Evolutionary conservation across 495 filamentous ascomycete genomes (phyloP).

Genomic region (Chaetomium fimeti): DNA sequence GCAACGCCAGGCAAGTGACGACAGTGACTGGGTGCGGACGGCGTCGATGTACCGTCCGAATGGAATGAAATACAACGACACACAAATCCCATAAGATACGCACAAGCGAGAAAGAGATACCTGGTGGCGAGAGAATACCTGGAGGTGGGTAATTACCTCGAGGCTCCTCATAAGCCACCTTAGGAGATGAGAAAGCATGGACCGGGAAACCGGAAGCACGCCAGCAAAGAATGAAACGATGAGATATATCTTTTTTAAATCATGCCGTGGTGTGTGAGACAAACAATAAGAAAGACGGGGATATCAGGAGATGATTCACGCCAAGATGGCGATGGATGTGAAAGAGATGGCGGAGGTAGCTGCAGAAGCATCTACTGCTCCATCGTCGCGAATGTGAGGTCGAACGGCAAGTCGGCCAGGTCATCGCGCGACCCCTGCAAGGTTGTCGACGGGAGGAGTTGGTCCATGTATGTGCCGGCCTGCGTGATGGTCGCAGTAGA

Average conservation of each 20-base stretch:
- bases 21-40: conserved; percentile 15
- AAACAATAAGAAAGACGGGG: not conserved
- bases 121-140: not conserved
- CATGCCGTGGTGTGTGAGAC: not conserved
- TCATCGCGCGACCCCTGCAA: conserved; percentile 24
- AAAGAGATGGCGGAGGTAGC: not conserved
- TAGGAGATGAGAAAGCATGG: too few species aligned
- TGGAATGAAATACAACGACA: not conserved
- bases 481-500: conserved; percentile 45
- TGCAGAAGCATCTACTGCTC: conserved; percentile 10
- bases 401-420: conserved; percentile 33
- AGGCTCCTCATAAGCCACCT: too few species aligned
- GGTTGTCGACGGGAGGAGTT: conserved; percentile 15
- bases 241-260: not conserved
- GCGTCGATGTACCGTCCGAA: not conserved
- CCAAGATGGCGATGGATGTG: too few species aligned
- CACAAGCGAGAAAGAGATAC: not conserved
- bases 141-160: not conserved
- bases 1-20: not conserved
- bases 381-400: conserved; percentile 29
- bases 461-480: conserved; percentile 23
- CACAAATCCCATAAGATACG: not conserved
- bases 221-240: not conserved
- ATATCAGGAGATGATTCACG: not conserved
- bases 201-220: too few species aligned